phyloP scores from a whole-genome alignment of 2,329 filamentous ascomycete species.

The Alternaria sp. region DNA sequence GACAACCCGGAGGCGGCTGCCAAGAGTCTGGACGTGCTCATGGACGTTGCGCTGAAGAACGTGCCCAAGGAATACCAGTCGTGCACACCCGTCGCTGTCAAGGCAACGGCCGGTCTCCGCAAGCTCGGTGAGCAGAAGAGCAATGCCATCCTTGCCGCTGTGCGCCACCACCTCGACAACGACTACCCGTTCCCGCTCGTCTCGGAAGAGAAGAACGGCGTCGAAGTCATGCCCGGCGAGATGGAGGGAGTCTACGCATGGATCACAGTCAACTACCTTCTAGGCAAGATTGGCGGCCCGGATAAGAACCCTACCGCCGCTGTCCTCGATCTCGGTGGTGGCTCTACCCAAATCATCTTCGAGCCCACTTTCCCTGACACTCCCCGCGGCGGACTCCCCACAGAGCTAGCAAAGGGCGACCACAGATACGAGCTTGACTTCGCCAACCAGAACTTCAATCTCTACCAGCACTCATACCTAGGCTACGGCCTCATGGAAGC shows the following conservation, averaged over 20 bases:
- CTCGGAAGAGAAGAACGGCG: constrained; percentile 80
- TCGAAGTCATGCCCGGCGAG: constrained; percentile 96
- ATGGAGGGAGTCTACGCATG: constrained; percentile 98
- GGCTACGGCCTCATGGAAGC: constrained; percentile 97
- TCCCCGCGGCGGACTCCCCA: constrained; percentile 78
- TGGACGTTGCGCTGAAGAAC: constrained; percentile 82
- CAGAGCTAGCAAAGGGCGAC: constrained; percentile 84
- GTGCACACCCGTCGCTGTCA: constrained; percentile 97
- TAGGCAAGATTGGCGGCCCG: constrained; percentile 94
- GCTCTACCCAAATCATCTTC: constrained; percentile 98
- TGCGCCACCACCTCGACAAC: constrained; percentile 82
- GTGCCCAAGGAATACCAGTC: constrained; percentile 88
- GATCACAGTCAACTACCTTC: constrained; percentile 98
- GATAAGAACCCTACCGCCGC: constrained; percentile 91
- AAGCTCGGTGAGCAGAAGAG: constrained; percentile 83
- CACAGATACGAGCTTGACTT: constrained; percentile 95
- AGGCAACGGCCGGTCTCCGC: constrained; percentile 92
- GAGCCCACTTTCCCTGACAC: constrained; percentile 87
- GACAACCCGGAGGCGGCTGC: constrained; percentile 87
- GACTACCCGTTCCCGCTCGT: constrained; percentile 95
- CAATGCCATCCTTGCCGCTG: constrained; percentile 82
- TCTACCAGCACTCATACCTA: constrained; percentile 98
- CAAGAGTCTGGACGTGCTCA: constrained; percentile 83
- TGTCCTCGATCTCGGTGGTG: constrained; percentile 93
- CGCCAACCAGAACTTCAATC: constrained; percentile 85